A percentile compares a stretch with the other conserved stretches of the same genome.
These are phyloP conservation scores for Starmerella sp. DNA, from an alignment of 805 yeast species.

Conservation along the genomic window DNA sequence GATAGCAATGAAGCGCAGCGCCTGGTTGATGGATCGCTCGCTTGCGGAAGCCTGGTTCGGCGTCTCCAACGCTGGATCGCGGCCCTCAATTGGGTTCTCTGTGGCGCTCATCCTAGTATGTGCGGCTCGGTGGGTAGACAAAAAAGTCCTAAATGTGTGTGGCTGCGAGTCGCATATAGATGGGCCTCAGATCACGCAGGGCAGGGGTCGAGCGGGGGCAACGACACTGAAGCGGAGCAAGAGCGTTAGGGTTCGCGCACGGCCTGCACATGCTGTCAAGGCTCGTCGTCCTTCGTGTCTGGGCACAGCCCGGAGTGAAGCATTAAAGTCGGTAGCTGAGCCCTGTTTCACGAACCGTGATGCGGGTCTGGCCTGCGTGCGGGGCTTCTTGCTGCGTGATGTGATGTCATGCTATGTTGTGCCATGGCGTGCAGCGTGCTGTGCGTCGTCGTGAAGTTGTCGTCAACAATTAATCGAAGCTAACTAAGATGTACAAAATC, in stretches of 20 bases:
- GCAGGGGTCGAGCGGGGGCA: background rate
- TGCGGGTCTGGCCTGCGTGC: too few species aligned
- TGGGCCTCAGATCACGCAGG: background rate
- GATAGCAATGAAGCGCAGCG: constrained; percentile 36
- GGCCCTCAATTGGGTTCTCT: background rate
- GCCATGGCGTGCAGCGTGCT: too few species aligned
- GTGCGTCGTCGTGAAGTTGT: too few species aligned
- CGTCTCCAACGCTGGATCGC: background rate
- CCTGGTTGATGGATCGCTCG: constrained; percentile 4
- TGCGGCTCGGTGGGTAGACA: too few species aligned
- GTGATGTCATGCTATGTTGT: too few species aligned
- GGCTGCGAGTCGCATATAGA: background rate
- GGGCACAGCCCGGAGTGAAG: too few species aligned
- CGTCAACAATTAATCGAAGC: background rate
- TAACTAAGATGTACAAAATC: background rate
- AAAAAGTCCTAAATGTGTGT: background rate
- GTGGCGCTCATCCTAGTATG: background rate
- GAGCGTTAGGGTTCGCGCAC: background rate
- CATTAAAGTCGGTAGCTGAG: too few species aligned
- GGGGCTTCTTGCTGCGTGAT: too few species aligned
- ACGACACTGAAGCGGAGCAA: background rate
- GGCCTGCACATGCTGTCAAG: background rate
- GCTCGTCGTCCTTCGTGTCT: background rate
- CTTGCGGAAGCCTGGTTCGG: background rate
- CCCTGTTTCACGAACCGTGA: too few species aligned